Base-by-base conservation (phyloP, 73 alveolate genomes). In the Stentor coeruleus region DNA sequence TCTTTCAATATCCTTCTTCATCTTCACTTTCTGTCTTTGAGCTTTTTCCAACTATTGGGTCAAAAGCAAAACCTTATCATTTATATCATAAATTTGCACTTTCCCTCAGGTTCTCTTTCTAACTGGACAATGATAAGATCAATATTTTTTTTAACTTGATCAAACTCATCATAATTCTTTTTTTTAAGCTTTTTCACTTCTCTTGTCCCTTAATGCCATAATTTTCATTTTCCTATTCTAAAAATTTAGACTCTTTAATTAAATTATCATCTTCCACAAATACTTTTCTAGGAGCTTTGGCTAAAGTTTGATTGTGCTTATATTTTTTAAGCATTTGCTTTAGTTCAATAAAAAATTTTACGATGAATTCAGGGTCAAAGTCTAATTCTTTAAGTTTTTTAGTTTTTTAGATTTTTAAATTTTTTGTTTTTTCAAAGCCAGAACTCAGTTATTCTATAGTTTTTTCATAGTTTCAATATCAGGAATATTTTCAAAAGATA, bases 401-500 rank as follows among this genome's bases (percentile, higher is more conserved):
- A 1, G 26, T 6, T 39, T 75, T 28, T 31, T 75, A 75, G 28
- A 79, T 14, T 59, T 90, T 85, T n/a, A n/a, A n/a, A n/a, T n/a
- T n/a, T n/a, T n/a, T n/a, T n/a, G n/a, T n/a, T n/a, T n/a, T n/a
- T n/a, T n/a, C n/a, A n/a, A n/a, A n/a, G n/a, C n/a, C n/a, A n/a
- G n/a, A n/a, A n/a, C n/a, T n/a, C n/a, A n/a, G n/a, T n/a, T n/a
- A n/a, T n/a, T n/a, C n/a, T n/a, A n/a, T 4, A 91, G 85, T 38
- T 83, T 59, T 73, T 88, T 74, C 36, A 91, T 81, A 31, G 77
- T 20, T 38, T 89, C 91, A 3, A 83, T 41, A 42, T 90, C 89
- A 6, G 97, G 95, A 59, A 75, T 82, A 38, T 88, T 95, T 28
- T 82, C 84, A 80, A 14, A 91, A n/a, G 73, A 42, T 2, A 91